Evolutionary conservation across 2,329 filamentous ascomycete species (phyloP), one percentile per base, ranked within the genome.

Genomic region (Chaetothyriales sp.): DNA sequence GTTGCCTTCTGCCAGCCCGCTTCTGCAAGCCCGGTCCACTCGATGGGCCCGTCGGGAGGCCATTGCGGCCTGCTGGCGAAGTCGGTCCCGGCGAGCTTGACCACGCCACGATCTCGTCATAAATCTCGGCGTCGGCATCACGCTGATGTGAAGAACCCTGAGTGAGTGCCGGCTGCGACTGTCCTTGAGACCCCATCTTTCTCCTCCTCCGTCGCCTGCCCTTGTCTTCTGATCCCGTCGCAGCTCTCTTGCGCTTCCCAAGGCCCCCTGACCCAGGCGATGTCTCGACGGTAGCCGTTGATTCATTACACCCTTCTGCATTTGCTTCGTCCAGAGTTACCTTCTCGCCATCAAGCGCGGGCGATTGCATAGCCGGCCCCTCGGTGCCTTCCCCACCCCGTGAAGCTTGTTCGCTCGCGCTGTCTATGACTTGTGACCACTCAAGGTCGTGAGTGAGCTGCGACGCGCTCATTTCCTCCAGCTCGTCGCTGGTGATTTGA

Each of bases 371-470:
- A 2, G 44, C 2, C 22, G 2, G 44, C n/a, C 6, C 44, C 9
- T 20, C 9, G n/a, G n/a, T 20, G 44, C 10, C 19, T 10, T 19
- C 22, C 22, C 4, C 44, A 28, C 6, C 18, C 19, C 10, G 44
- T 19, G 13, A 2, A 19, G 2, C 19, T 20, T 28, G 22, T 25
- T 47, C 20, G 28, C 29, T 18, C 18, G 18, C 1, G 46, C 25
- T 9, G 18, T 47, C 46, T 29, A 47, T 22, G 3, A 3, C 46
- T 33, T 28, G 20, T 28, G 46, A 47, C 25, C 52, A 53, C 18
- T 68, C 68, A 44, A 73, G 59, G 54, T 72, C 70, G 54, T 71
- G 67, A 50, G 67, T 69, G 5, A 73, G 60, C 54, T 73, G 70
- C 18, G 70, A 72, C 9, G 69, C 70, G 51, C 70, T 66, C 52